Percentiles rank a stretch among this genome's conserved stretches.
Evolutionary conservation across 768 basidiomycete species (phyloP).

Genomic region (Porphyrellus cyaneotinctus): DNA sequence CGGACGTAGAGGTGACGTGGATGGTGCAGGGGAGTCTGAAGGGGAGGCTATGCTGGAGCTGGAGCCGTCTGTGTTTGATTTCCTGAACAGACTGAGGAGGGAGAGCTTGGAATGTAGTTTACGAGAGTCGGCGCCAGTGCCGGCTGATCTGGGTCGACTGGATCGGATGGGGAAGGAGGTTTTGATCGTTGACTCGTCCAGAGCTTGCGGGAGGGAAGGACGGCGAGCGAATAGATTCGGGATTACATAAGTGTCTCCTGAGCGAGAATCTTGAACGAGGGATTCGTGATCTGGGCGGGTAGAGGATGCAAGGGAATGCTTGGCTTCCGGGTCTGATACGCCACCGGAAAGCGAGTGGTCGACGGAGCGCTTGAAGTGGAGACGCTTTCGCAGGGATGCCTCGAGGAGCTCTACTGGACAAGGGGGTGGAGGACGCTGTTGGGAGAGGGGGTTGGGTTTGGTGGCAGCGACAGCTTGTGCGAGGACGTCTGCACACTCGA

Average conservation of each 20-base stretch:
- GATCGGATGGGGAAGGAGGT: constrained; percentile 31
- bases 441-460: constrained; percentile 13
- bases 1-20: constrained; percentile 27
- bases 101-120: constrained; percentile 70
- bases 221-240: constrained; percentile 42
- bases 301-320: constrained; percentile 11
- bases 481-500: constrained; percentile 71
- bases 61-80: constrained; percentile 40
- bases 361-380: constrained; percentile 75
- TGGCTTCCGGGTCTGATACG: constrained; percentile 28
- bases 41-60: constrained; percentile 33
- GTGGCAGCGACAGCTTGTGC: constrained; percentile 51
- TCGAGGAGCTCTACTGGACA: constrained; percentile 31
- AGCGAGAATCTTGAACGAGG: constrained; percentile 2
- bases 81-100: constrained; percentile 70
- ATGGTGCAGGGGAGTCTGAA: constrained; percentile 27
- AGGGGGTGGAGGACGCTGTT: constrained; percentile 20
- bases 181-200: constrained; percentile 32
- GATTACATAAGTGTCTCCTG: background rate
- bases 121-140: constrained; percentile 56
- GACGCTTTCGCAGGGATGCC: constrained; percentile 38
- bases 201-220: constrained; percentile 66
- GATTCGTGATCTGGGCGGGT: constrained; percentile 14
- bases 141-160: constrained; percentile 68
- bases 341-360: constrained; percentile 58